These are phyloP conservation scores for Sclerotinia nivalis DNA, from an alignment of 2,329 filamentous ascomycete genomes.

Conservation along the genomic window DNA sequence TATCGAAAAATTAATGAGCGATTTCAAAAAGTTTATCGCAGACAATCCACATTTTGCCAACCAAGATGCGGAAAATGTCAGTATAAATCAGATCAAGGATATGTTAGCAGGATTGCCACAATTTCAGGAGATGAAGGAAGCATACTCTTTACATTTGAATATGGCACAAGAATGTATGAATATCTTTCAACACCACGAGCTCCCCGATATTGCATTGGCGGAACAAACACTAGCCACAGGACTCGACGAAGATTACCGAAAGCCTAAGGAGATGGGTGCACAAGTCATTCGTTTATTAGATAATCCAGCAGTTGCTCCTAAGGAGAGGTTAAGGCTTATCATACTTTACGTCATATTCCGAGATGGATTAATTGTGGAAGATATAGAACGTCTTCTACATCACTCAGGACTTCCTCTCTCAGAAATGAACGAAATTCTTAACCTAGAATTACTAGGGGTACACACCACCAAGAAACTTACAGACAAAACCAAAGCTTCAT, in stretches of 20 bases:
- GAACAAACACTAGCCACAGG: slow-evolving; percentile 93
- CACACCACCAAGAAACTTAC: slow-evolving; percentile 72
- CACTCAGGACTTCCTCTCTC: slow-evolving; percentile 77
- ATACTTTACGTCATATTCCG: slow-evolving; percentile 83
- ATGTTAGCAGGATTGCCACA: slow-evolving; percentile 95
- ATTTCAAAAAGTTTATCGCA: slow-evolving; percentile 88
- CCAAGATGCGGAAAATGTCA: slow-evolving; percentile 66
- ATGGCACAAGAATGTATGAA: slow-evolving; percentile 99
- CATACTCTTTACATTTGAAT: slow-evolving; percentile 88
- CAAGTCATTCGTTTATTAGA: slow-evolving; percentile 86
- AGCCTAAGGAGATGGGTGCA: slow-evolving; percentile 85
- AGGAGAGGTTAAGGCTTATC: slow-evolving; percentile 82
- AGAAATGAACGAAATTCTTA: slow-evolving; percentile 72
- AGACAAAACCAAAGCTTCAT: slow-evolving; percentile 62
- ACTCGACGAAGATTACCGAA: slow-evolving; percentile 86
- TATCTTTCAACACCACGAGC: slow-evolving; percentile 79
- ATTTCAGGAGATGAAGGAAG: slow-evolving; percentile 93
- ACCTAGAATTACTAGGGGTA: slow-evolving; percentile 79
- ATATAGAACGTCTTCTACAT: slow-evolving; percentile 79
- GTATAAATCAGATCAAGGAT: slow-evolving; percentile 88
- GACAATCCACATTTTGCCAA: slow-evolving; percentile 92
- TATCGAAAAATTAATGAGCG: slow-evolving; percentile 86
- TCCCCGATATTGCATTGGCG: slow-evolving; percentile 81
- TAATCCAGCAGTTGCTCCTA: slow-evolving; percentile 69
- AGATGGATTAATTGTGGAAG: slow-evolving; percentile 79